Base-by-base conservation (phyloP, 1,139 yeast genomes). In the Taphrina betulina region DNA sequence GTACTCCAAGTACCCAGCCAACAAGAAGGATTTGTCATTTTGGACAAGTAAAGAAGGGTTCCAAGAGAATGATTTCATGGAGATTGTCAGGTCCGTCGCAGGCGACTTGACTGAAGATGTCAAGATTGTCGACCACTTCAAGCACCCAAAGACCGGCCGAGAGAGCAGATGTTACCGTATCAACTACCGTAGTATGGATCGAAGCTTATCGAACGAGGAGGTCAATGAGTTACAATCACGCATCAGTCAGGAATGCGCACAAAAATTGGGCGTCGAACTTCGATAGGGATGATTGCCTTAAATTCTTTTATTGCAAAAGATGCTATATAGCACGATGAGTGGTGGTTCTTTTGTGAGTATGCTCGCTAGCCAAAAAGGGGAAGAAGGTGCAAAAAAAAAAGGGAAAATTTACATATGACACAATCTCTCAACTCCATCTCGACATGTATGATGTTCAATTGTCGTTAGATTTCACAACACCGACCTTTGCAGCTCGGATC, bases 401-500 rank as follows among this genome's bases (percentile, higher is more conserved):
- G n/a, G n/a, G n/a, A n/a, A n/a, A n/a, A n/a, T n/a, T n/a, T n/a
- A n/a, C n/a, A n/a, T n/a, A n/a, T n/a, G n/a, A n/a, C n/a, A n/a
- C n/a, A n/a, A n/a, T n/a, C 31, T 26, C 12, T 26, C 31, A 12
- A 7, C 12, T 26, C 31, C 12, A 7, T 12, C 10, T 26, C 31
- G 10, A 26, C 31, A 7, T 26, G 31, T 5, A 17, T 36, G 24
- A 14, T 7, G 24, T 10, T 24, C 23, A 35, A 19, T 61, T 62
- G 45, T 72, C 75, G 16, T 66, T 66, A 41, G 68, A 81, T 74
- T 85, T 86, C 63, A 89, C 96, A 67, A 90, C 81, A 65, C 97
- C 96, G 64, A 90, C 97, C 77, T 90, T 90, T 61, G 97, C 96
- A 38, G 97, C 95, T 73, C 97, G 82, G 68, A 90, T 78, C 43